These are phyloP conservation scores for Phylloboletellus chloephorus DNA, from an alignment of 1,284 basidiomycete genomes.

Conservation along the genomic window DNA sequence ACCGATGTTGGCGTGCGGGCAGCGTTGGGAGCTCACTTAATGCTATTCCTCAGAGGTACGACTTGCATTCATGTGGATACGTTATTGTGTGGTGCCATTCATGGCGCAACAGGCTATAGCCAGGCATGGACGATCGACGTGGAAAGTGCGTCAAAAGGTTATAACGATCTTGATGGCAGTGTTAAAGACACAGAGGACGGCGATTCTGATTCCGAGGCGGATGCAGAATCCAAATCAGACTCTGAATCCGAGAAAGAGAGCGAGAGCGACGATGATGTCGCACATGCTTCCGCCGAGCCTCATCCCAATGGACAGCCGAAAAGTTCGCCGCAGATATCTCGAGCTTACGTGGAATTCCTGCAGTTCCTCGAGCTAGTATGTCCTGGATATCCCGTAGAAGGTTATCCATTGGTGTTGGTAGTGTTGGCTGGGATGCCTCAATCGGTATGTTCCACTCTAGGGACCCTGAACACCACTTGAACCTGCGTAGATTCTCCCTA, in stretches of 20 bases:
- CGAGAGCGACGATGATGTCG: slow-evolving; percentile 34
- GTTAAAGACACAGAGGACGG: slow-evolving; percentile 7
- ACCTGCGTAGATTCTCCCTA: slow-evolving; percentile 23
- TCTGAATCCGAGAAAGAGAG: slow-evolving; percentile 23
- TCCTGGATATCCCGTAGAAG: slow-evolving; percentile 65
- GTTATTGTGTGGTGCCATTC: slow-evolving; percentile 2
- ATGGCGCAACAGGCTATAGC: slow-evolving; percentile 47
- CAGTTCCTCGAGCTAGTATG: slow-evolving; percentile 73
- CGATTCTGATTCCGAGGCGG: slow-evolving; percentile 18
- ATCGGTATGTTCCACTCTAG: slow-evolving; percentile 15
- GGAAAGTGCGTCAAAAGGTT: slow-evolving; percentile 13
- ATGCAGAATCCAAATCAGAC: slow-evolving; percentile 22
- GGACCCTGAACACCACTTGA: background rate
- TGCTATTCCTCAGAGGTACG: slow-evolving; percentile 67
- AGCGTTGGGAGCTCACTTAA: slow-evolving; percentile 64
- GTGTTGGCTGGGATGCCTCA: slow-evolving; percentile 73
- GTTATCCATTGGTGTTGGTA: slow-evolving; percentile 74
- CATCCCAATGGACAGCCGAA: slow-evolving; percentile 9
- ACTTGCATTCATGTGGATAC: background rate
- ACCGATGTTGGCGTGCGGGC: slow-evolving; percentile 61
- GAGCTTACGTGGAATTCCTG: slow-evolving; percentile 68
- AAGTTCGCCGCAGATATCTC: slow-evolving; percentile 26
- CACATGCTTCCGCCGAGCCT: slow-evolving; percentile 19
- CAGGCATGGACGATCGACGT: slow-evolving; percentile 55
- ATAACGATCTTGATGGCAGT: slow-evolving; percentile 16